These are phyloP conservation scores for Pisolithus tinctorius DNA, from an alignment of 768 basidiomycete species.

Conservation along the genomic window DNA sequence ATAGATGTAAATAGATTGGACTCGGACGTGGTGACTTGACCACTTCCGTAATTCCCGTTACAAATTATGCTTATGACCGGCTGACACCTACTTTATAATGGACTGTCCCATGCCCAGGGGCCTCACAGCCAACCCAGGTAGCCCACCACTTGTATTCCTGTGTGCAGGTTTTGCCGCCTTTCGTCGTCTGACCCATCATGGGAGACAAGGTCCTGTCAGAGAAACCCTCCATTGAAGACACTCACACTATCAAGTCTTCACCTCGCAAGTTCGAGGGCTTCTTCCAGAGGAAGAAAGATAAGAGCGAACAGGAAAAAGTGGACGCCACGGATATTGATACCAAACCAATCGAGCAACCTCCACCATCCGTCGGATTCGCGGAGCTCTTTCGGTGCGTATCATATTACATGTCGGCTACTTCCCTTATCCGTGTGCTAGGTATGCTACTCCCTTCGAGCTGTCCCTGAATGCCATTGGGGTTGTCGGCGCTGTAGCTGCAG, in stretches of 20 bases:
- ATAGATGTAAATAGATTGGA: no score
- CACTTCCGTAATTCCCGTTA: neutral
- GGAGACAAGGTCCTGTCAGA: conserved; percentile 39
- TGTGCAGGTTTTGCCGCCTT: neutral
- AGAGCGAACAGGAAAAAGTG: conserved; percentile 22
- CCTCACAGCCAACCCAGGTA: neutral
- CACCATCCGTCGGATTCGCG: conserved; percentile 33
- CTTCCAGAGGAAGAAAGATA: conserved; percentile 21
- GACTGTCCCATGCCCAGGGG: no score
- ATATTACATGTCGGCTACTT: neutral
- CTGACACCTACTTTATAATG: neutral
- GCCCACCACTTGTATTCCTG: neutral
- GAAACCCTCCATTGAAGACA: conserved; percentile 27
- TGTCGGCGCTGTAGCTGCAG: conserved; percentile 63
- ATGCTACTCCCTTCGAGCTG: conserved; percentile 66
- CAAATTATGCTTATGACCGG: neutral
- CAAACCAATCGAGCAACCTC: neutral
- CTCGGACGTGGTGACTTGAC: no score
- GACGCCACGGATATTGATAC: neutral
- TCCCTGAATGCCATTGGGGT: conserved; percentile 65
- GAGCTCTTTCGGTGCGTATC: conserved; percentile 41
- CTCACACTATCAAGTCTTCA: neutral
- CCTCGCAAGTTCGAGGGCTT: neutral
- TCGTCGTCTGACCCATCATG: conserved; percentile 26
- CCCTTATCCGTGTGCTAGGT: conserved; percentile 36